These are phyloP conservation scores for Phytophthora litchii DNA, from an alignment of 352 stramenopile species.

Conservation along the genomic window DNA sequence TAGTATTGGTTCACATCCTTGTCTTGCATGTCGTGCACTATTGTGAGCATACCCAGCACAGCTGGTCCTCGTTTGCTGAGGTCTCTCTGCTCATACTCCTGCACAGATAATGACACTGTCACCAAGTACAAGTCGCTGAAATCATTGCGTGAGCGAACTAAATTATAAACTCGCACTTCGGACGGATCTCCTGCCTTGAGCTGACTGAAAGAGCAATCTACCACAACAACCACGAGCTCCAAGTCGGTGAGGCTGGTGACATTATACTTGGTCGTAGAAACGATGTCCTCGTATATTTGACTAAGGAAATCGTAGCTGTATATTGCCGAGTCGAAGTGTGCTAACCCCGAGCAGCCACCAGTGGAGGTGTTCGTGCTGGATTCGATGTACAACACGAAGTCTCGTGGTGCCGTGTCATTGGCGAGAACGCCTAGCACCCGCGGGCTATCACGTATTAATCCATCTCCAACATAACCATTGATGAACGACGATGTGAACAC, in stretches of 20 bases:
- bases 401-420: slow-evolving; percentile 29
- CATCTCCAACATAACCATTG: slow-evolving; percentile 28
- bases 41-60: slow-evolving; percentile 26
- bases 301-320: slow-evolving; percentile 45
- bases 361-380: slow-evolving; percentile 20
- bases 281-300: slow-evolving; percentile 23
- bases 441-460: slow-evolving; percentile 34
- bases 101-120: slow-evolving; percentile 33
- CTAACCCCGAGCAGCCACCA: slow-evolving; percentile 13
- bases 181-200: slow-evolving; percentile 22
- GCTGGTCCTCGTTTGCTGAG: slow-evolving; percentile 27
- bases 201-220: slow-evolving; percentile 41
- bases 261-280: slow-evolving; percentile 38
- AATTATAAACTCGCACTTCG: slow-evolving; percentile 29
- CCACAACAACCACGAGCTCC: slow-evolving; percentile 44
- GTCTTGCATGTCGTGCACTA: slow-evolving; percentile 34
- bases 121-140: slow-evolving; percentile 24
- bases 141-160: slow-evolving; percentile 23
- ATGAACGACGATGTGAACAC: slow-evolving; percentile 29
- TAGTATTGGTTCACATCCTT: slow-evolving; percentile 27
- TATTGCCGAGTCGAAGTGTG: slow-evolving; percentile 15
- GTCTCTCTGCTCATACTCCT: slow-evolving; percentile 31
- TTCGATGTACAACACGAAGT: slow-evolving; percentile 40
- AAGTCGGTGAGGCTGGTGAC: slow-evolving; percentile 29
- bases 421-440: slow-evolving; percentile 24